These are phyloP conservation scores for Acanthamoeba castellanii DNA, from an alignment of 208 protist species.

Conservation along the genomic window DNA sequence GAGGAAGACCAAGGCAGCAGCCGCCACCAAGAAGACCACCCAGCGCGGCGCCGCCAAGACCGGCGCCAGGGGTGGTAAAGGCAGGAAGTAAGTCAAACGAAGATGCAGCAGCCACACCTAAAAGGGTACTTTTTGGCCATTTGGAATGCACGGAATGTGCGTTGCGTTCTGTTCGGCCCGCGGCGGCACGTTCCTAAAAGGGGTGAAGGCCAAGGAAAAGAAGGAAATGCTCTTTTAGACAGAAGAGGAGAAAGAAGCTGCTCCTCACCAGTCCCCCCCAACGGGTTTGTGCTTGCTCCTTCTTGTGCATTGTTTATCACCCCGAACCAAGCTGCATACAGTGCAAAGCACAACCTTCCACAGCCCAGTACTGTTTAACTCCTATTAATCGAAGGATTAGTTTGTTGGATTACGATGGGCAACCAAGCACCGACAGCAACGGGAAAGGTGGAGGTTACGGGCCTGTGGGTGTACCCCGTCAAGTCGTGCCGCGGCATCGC, in stretches of 20 bases:
- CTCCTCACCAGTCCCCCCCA: neutral
- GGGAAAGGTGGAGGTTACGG: neutral
- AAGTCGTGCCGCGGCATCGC: conserved; percentile 47
- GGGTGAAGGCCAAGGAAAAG: too few relatives aligned
- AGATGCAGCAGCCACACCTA: too few relatives aligned
- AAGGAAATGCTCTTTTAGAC: neutral
- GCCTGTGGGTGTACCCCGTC: conserved; percentile 44
- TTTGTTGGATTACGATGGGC: neutral
- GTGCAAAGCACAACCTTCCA: neutral
- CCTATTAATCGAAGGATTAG: neutral
- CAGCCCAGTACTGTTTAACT: neutral
- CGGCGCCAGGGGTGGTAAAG: neutral
- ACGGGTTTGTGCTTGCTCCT: neutral
- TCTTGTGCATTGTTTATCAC: neutral
- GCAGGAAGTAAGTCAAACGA: neutral
- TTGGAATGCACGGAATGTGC: too few relatives aligned
- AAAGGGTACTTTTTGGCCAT: too few relatives aligned
- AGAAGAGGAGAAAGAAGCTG: neutral
- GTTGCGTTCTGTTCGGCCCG: too few relatives aligned
- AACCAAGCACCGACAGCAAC: neutral
- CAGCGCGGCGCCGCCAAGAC: neutral
- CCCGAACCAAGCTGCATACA: neutral
- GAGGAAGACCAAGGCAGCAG: neutral
- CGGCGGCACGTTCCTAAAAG: neutral
- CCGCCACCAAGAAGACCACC: neutral